Conservation (phyloP, 164 flowering plant genomes). For the Amborella trichopoda region DNA sequence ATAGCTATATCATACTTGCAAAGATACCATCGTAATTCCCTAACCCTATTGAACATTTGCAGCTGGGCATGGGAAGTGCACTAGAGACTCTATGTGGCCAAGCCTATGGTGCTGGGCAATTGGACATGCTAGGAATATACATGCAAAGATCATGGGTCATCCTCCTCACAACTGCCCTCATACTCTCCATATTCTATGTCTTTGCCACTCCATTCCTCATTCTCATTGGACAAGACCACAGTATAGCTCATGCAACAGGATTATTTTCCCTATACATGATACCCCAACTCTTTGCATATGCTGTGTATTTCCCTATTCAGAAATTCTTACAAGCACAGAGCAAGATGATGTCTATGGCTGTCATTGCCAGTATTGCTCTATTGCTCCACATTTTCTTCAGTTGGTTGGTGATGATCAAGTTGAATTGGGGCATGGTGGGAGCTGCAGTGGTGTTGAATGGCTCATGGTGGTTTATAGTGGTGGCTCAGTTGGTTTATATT, state of each 20-base stretch:
- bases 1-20: too few species aligned
- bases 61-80: constrained; percentile 10
- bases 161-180: background rate
- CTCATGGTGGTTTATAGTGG: constrained; percentile 3
- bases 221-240: constrained; percentile 3
- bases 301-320: constrained; percentile 4
- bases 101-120: constrained; percentile 10
- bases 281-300: constrained; percentile 1
- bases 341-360: constrained; percentile 6
- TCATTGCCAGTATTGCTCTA: background rate
- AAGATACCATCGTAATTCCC: too few species aligned
- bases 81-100: constrained; percentile 10
- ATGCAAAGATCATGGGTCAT: constrained; percentile 11
- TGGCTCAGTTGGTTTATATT: constrained; percentile 8
- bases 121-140: constrained; percentile 10
- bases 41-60: too few species aligned
- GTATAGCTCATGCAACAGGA: background rate
- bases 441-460: constrained; percentile 6
- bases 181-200: constrained; percentile 2
- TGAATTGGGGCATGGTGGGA: constrained; percentile 7
- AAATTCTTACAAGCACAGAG: constrained; percentile 9
- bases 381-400: constrained; percentile 3
- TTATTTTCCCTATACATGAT: constrained; percentile 5
- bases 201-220: constrained; percentile 3
- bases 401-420: constrained; percentile 6